A percentile compares a stretch with the other conserved stretches of the same genome.
Evolutionary conservation across 106 monocot species (phyloP).

Genomic region (Xerophyta viscosa): DNA sequence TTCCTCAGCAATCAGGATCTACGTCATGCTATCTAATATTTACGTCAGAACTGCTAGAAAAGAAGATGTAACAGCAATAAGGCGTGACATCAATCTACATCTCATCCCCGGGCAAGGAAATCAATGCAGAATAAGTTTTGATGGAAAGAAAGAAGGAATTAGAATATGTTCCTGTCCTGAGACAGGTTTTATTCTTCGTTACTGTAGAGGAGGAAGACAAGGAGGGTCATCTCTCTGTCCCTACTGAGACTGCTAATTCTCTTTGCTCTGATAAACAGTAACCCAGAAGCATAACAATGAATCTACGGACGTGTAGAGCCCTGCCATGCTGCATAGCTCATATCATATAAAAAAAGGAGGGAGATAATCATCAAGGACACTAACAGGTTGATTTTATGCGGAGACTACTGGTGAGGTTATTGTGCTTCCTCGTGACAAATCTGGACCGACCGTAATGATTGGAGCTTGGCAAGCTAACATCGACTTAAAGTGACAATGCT

Average conservation of each 20-base stretch:
- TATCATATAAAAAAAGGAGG: slow-evolving; percentile 31
- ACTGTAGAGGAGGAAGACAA: slow-evolving; percentile 87
- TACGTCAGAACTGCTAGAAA: slow-evolving; percentile 68
- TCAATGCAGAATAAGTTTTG: slow-evolving; percentile 33
- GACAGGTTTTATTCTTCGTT: slow-evolving; percentile 50
- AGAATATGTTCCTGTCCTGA: slow-evolving; percentile 50
- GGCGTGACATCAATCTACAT: slow-evolving; percentile 35
- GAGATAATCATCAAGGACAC: slow-evolving; percentile 67
- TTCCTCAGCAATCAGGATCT: slow-evolving; percentile 65
- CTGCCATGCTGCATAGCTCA: slow-evolving; percentile 43
- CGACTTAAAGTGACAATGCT: too few species aligned
- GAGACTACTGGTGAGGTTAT: slow-evolving; percentile 54
- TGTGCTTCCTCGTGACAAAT: not conserved
- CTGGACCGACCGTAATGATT: too few species aligned
- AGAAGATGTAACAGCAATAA: slow-evolving; percentile 46
- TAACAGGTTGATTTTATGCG: slow-evolving; percentile 66
- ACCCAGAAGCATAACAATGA: slow-evolving; percentile 46
- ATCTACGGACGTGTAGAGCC: slow-evolving; percentile 52
- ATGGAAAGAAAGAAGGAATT: slow-evolving; percentile 44
- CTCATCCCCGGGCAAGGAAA: slow-evolving; percentile 39
- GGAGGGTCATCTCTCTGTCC: slow-evolving; percentile 56
- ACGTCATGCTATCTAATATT: slow-evolving; percentile 77
- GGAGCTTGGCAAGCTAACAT: too few species aligned
- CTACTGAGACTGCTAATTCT: slow-evolving; percentile 69
- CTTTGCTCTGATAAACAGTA: slow-evolving; percentile 45